Percentiles rank a stretch among this genome's conserved stretches.
phyloP scores from a whole-genome alignment of 306 rosid species.

The Lotus japonicus region DNA sequence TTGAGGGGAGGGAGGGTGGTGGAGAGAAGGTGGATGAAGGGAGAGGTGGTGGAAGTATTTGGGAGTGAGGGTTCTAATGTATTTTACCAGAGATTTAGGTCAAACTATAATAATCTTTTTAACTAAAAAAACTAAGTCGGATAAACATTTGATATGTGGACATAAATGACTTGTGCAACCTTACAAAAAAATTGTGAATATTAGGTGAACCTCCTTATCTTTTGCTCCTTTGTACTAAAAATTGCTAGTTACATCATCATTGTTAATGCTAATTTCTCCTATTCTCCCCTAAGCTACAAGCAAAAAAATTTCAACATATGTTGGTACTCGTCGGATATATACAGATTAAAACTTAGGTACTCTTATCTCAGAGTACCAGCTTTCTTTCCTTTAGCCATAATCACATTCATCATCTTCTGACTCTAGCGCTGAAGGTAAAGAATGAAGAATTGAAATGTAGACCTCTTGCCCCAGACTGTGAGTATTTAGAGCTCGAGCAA shows the following conservation, averaged over 20 bases:
- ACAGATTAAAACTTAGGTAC: conserved; percentile 15
- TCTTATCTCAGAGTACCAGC: not conserved
- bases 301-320: not conserved
- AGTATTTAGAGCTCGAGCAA: no score
- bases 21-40: no score
- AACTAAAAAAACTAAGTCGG: no score
- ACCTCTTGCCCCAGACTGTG: not conserved
- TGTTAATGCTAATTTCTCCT: not conserved
- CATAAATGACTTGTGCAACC: no score
- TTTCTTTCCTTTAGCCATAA: not conserved
- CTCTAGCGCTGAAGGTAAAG: not conserved
- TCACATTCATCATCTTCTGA: conserved; percentile 7
- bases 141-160: no score
- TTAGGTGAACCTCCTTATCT: no score
- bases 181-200: no score
- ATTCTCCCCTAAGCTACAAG: not conserved
- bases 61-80: no score
- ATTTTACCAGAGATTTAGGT: no score
- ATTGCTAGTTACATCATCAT: conserved; percentile 2
- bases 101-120: no score
- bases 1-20: no score
- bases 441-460: not conserved
- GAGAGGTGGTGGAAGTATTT: no score
- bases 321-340: not conserved
- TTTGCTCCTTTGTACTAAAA: not conserved